Base-by-base conservation (phyloP, 306 rosid species). In the Betula pendula region DNA sequence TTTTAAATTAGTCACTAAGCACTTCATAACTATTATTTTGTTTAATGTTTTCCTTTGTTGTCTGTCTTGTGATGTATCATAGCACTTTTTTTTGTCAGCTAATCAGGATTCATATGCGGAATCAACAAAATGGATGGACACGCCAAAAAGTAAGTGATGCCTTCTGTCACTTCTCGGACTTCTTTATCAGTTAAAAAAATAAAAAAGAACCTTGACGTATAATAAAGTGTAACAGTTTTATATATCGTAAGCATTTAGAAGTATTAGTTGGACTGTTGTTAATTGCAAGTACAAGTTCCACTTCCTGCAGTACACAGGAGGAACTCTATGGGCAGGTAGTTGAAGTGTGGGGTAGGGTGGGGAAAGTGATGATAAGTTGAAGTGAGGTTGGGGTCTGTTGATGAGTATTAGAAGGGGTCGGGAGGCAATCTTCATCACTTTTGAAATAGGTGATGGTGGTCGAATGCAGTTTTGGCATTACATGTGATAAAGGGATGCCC, bases 61-160 rank as follows among this genome's bases (percentile, higher is more conserved):
- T 6, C 12, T 8, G 8, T 56, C 63, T 53, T 69, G 38, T 60
- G 53, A 78, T 73, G 71, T 77, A 66, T 14, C 72, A 16, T 66
- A 66, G 58, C 76, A 20, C 69, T 70, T 76, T 88, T 20, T 70
- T 72, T 33, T 83, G 68, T 69, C 86, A 90, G 96, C 80, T 88
- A 56, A 49, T 83, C 68, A 78, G 96, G 81, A 88, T 90, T 77
- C 90, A 90, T 58, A 45, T 78, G 80, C 88, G 89, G 70, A 82
- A 68, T 82, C 82, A 78, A 73, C 88, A 78, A 50, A 83, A 56
- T 55, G 87, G 82, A 68, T 90, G 90, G 96, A 85, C 89, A 12
- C 93, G 93, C 74, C 96, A 87, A 82, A 87, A 87, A 82, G 96
- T 90, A 75, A 81, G 88, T 79, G 8, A 49, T 43, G 40, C 70